These are phyloP conservation scores for Podila horticola DNA, from an alignment of 192 early-diverging fungal genomes.

Conservation along the genomic window DNA sequence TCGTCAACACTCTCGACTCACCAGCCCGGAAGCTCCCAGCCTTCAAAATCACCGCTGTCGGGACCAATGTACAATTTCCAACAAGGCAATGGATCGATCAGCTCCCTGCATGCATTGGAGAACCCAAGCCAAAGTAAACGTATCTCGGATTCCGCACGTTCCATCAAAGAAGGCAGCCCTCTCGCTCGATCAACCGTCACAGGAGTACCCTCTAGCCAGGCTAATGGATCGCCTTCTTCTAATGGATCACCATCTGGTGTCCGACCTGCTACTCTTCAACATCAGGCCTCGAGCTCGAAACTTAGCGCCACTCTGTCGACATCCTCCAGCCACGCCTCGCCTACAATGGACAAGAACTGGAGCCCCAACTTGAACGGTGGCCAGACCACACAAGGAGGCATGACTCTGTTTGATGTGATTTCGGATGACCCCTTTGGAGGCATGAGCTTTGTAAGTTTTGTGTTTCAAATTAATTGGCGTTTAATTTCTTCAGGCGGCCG, in stretches of 20 bases:
- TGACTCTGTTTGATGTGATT: constrained; percentile 46
- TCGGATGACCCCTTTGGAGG: constrained; percentile 40
- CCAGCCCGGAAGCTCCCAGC: constrained; percentile 8
- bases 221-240: constrained; percentile 13
- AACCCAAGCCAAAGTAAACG: constrained; percentile 14
- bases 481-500: neutral
- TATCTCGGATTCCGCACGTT: constrained; percentile 39
- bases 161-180: constrained; percentile 31
- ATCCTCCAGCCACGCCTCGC: constrained; percentile 6
- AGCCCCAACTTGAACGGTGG: constrained; percentile 25
- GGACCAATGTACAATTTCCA: constrained; percentile 47
- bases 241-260: constrained; percentile 7
- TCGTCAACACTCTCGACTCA: constrained; percentile 33
- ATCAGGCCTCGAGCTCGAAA: constrained; percentile 35
- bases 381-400: constrained; percentile 10
- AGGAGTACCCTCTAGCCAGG: constrained; percentile 6
- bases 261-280: constrained; percentile 20
- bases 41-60: constrained; percentile 29
- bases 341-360: constrained; percentile 32
- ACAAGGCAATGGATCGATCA: constrained; percentile 24
- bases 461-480: neutral
- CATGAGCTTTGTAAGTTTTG: constrained; percentile 40
- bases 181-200: constrained; percentile 21
- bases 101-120: constrained; percentile 39
- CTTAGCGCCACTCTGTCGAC: constrained; percentile 14